Evolutionary conservation across 306 rosid species (phyloP), one percentile per base, ranked within the genome.

Genomic region (Delonix regia): DNA sequence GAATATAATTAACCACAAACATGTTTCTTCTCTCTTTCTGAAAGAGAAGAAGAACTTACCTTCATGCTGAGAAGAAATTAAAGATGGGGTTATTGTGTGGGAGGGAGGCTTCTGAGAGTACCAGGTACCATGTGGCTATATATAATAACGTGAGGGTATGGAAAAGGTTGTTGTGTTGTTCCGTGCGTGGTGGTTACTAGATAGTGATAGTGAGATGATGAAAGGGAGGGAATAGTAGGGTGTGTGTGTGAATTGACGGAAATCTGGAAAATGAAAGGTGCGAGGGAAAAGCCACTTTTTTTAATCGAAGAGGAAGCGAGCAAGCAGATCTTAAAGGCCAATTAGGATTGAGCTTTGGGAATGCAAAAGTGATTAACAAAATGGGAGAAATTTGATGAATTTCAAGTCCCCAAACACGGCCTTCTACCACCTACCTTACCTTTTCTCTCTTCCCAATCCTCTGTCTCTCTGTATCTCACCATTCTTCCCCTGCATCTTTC

Each of bases 371-470:
- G 18, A 11, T 8, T 59, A 14, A 28, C 13, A 2, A 78, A 68
- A 73, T 67, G 47, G 59, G 25, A 19, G 36, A 60, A 10, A 60
- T 80, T 84, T 80, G 66, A 38, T 75, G 88, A 87, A 59, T 66
- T 65, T 80, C 94, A 80, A 85, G 86, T 86, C 80, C 87, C 94
- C 85, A 86, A 91, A 87, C 85, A 78, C 82, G 34, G 48, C 68
- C 76, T 52, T 38, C 15, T 47, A 11, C 44, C 12, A 45, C n/a
- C 41, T 19, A 42, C 11, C 74, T 44, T 39, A 1, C 19, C 41
- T 53, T 22, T 62, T 39, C 63, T 60, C 44, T 62, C 10, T 27
- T 59, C 75, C 53, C 52, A 30, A 69, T 68, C n/a, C n/a, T n/a
- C 60, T 65, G 41, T 45, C 60, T 68, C 77, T 76, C 64, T 82